Base-by-base conservation (phyloP, 2,329 filamentous ascomycete species). In the Aspergillus fijiensis region DNA sequence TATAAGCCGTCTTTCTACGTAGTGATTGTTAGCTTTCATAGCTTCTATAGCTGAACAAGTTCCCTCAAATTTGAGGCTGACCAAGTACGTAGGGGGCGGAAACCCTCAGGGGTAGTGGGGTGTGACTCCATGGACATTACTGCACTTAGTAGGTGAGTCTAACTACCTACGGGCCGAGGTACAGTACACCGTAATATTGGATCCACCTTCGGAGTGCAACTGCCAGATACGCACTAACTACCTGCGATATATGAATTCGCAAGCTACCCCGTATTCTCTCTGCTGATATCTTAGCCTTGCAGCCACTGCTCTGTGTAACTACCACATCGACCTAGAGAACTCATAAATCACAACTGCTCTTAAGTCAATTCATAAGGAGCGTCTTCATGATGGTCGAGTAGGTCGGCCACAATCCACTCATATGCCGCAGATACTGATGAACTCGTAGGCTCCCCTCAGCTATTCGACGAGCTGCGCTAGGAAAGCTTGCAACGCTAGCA, bases 401-500 rank as follows among this genome's bases (percentile, higher is more conserved):
- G 55, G 72, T 60, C 6, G 42, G 4, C 16, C 55, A 5, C 27
- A 19, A 35, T 49, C 23, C 2, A 16, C 31, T 21, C 39, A 45
- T 7, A 59, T 33, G 29, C 55, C 25, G 16, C 42, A 53, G 33
- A 49, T 58, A 60, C 70, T 64, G 23, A 62, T 57, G 29, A 10
- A 56, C 45, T 29, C 59, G 19, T 55, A 77, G 74, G 49, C 69
- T 74, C 35, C 70, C 70, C 39, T 66, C 65, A 58, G 69, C 69
- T 51, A 73, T 79, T 58, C 73, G 78, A 59, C 71, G 74, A 58
- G 72, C 75, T 48, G 79, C 79, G 42, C 74, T 80, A 63, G 72
- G 77, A 65, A 80, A 76, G 63, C 74, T 81, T 49, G 78, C 78
- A 33, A 67, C 69, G 6, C 66, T 81, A 58, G 76, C 78, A 33